phyloP scores from a whole-genome alignment of 805 yeast genomes.

The Sugiyamaella qingdaonensis region DNA sequence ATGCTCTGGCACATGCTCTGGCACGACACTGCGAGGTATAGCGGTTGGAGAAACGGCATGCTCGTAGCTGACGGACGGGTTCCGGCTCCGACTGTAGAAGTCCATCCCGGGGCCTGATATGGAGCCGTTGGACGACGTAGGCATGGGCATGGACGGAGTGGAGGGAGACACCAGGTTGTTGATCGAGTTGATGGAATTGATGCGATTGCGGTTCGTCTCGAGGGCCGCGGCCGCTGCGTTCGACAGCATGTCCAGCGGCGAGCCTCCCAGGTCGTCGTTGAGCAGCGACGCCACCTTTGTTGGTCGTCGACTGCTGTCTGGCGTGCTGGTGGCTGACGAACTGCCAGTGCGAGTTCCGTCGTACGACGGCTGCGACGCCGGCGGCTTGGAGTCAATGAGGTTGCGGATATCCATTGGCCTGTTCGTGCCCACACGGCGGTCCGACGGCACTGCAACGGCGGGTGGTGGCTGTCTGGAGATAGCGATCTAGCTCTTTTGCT shows the following conservation, averaged over 20 bases:
- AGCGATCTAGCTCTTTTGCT: too few species aligned
- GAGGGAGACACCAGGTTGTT: constrained; percentile 15
- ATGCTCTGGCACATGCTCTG: neutral
- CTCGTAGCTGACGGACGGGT: neutral
- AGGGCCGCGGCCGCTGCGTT: constrained; percentile 7
- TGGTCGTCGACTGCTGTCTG: constrained; percentile 14
- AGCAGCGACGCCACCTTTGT: constrained; percentile 23
- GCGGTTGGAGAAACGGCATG: constrained; percentile 1
- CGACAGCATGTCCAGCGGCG: constrained; percentile 9
- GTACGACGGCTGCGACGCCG: constrained; percentile 1
- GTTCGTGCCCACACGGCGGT: neutral
- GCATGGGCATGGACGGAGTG: neutral
- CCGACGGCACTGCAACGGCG: too few species aligned
- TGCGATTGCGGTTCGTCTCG: constrained; percentile 8
- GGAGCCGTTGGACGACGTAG: neutral
- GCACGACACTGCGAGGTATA: neutral
- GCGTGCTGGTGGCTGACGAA: constrained; percentile 8
- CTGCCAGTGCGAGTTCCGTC: constrained; percentile 1
- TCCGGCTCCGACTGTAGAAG: neutral
- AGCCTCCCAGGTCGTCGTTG: constrained; percentile 18
- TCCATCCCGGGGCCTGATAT: neutral
- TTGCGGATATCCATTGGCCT: constrained; percentile 11
- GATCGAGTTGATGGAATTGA: constrained; percentile 6
- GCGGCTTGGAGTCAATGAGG: constrained; percentile 5
- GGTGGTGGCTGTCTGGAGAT: too few species aligned